Evolutionary conservation across 2,329 filamentous ascomycete genomes (phyloP).

Genomic region (Podosphaera leucotricha): DNA sequence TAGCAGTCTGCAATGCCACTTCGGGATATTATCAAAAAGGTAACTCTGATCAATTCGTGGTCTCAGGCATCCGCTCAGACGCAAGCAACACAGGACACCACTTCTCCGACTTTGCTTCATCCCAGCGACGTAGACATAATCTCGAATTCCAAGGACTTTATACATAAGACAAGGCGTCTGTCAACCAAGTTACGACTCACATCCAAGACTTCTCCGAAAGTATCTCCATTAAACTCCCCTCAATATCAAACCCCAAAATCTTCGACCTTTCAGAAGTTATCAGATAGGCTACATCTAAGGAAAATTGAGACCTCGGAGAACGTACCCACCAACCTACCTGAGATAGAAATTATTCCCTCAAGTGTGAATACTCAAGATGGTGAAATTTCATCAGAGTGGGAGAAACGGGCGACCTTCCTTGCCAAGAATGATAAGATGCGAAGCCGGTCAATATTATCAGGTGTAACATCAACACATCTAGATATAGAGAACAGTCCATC

Average conservation of each 20-base stretch:
- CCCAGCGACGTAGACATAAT: slow-evolving; percentile 16
- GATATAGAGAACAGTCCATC: slow-evolving; percentile 7
- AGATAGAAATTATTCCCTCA: slow-evolving; percentile 25
- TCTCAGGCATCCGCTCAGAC: slow-evolving; percentile 72
- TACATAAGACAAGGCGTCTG: slow-evolving; percentile 13
- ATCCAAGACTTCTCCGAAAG: slow-evolving; percentile 22
- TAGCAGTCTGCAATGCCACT: slow-evolving; percentile 26
- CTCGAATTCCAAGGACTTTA: neutral
- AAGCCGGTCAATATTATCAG: slow-evolving; percentile 21
- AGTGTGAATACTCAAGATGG: slow-evolving; percentile 22
- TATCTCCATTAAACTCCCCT: slow-evolving; percentile 7
- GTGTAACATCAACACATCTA: slow-evolving; percentile 9
- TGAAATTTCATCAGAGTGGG: slow-evolving; percentile 53
- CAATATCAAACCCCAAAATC: slow-evolving; percentile 6
- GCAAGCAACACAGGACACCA: slow-evolving; percentile 54
- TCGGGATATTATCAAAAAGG: slow-evolving; percentile 35
- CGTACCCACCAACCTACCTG: slow-evolving; percentile 59
- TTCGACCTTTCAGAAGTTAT: slow-evolving; percentile 24
- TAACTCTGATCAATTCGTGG: slow-evolving; percentile 20
- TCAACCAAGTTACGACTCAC: slow-evolving; percentile 18
- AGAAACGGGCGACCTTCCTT: slow-evolving; percentile 75
- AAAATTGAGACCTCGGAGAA: slow-evolving; percentile 40
- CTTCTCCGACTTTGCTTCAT: slow-evolving; percentile 38
- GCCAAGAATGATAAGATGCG: slow-evolving; percentile 31
- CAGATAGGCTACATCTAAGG: slow-evolving; percentile 46